phyloP scores from a whole-genome alignment of 2,329 filamentous ascomycete species.

The Gliomastix tumulicola region DNA sequence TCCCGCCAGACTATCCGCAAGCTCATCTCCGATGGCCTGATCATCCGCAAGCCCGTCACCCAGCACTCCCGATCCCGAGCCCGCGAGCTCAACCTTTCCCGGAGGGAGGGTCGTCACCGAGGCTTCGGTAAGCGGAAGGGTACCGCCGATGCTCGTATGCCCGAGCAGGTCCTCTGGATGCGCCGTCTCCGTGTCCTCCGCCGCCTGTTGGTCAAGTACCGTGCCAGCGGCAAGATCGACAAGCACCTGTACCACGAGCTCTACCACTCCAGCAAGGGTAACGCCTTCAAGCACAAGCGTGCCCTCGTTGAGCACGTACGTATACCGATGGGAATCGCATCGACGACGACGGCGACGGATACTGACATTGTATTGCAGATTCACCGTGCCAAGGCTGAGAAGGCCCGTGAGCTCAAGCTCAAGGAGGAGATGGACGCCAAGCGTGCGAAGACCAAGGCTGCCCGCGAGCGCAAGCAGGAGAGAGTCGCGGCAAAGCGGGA shows the following conservation, averaged over 20 bases:
- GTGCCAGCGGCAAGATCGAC: conserved; percentile 99
- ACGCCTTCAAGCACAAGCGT: conserved; percentile 99
- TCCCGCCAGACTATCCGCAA: conserved; percentile 99
- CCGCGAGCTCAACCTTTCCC: conserved; percentile 88
- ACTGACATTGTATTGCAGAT: conserved; percentile 54
- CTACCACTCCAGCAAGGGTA: conserved; percentile 99
- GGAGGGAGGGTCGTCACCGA: conserved; percentile 94
- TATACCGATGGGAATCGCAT: too few relatives aligned
- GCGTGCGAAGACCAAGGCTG: conserved; percentile 99
- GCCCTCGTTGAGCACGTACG: conserved; percentile 99
- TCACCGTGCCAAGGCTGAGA: conserved; percentile 99
- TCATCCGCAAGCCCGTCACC: conserved; percentile 99
- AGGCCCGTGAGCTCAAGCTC: conserved; percentile 87
- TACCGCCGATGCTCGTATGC: conserved; percentile 99
- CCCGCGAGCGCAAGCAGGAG: conserved; percentile 96
- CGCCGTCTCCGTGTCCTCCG: conserved; percentile 98
- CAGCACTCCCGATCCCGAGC: conserved; percentile 98
- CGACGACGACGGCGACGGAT: too few relatives aligned
- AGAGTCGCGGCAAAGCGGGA: conserved; percentile 86
- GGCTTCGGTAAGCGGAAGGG: conserved; percentile 99
- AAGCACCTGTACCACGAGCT: conserved; percentile 99
- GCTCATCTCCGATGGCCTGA: conserved; percentile 98
- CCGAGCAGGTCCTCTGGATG: conserved; percentile 98
- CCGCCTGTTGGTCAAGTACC: conserved; percentile 99
- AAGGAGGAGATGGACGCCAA: conserved; percentile 99